These are phyloP conservation scores for Vanrija sp. DNA, from an alignment of 1,284 basidiomycete genomes.

Conservation along the genomic window DNA sequence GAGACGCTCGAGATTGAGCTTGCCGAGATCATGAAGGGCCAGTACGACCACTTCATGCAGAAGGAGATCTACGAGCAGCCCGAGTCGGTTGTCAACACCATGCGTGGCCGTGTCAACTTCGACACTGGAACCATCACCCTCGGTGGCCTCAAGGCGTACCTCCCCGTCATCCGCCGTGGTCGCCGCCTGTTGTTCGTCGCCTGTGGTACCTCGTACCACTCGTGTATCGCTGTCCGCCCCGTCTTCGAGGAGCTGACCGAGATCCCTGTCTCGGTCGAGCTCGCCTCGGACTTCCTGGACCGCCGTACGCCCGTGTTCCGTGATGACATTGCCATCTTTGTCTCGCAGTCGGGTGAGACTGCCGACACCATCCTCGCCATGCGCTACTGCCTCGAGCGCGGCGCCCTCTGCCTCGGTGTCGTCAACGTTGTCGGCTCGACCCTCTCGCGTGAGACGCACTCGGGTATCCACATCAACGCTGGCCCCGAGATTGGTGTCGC, in stretches of 20 bases:
- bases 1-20: constrained; percentile 99
- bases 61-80: constrained; percentile 99
- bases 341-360: constrained; percentile 98
- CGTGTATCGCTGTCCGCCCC: constrained; percentile 82
- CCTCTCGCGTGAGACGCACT: constrained; percentile 96
- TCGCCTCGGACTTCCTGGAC: constrained; percentile 98
- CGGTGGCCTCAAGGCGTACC: constrained; percentile 90
- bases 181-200: constrained; percentile 95
- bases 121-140: constrained; percentile 87
- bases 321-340: constrained; percentile 95
- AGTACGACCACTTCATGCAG: constrained; percentile 99
- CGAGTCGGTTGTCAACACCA: constrained; percentile 99
- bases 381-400: constrained; percentile 93
- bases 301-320: constrained; percentile 99
- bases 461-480: constrained; percentile 99
- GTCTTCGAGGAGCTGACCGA: constrained; percentile 99
- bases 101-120: constrained; percentile 99
- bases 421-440: constrained; percentile 99
- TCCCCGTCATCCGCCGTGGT: constrained; percentile 92
- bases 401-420: constrained; percentile 88
- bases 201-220: constrained; percentile 98
- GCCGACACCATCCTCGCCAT: constrained; percentile 96
- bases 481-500: constrained; percentile 99
- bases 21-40: constrained; percentile 99
- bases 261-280: constrained; percentile 95